Base-by-base conservation (phyloP, 805 yeast species). In the Dipodascus geniculatus region DNA sequence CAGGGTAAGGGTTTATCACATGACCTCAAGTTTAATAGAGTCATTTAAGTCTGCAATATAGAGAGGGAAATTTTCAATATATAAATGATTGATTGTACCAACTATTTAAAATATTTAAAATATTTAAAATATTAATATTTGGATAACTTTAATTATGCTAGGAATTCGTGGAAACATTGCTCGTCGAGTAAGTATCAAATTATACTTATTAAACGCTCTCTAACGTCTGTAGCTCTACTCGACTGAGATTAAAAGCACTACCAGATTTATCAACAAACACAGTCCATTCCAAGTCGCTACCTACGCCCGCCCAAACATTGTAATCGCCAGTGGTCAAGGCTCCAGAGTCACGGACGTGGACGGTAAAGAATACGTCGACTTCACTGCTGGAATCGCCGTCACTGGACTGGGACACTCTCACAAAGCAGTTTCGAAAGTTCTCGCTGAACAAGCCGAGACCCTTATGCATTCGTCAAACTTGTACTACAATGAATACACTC, bases 301-400 rank as follows among this genome's bases (percentile, higher is more conserved):
- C 8, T 69, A 69, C 35, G 58, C 71, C 28, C 64, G 71, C 3
- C 71, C 72, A 11, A 31, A 51, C n/a, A 74, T 80, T 49, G 85
- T 88, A 17, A 74, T 91, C 54, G 81, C 84, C 50, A 83, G 82
- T 56, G 99, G 96, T 35, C 69, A 80, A 60, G 96, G 96, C 19
- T 79, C 89, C n/a, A 74, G 74, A 53, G 66, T 93, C 53, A 89
- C 82, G 74, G 99, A 93, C 67, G 69, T 84, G 50, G 88, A 87
- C 61, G 84, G 85, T 56, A 67, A 68, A 50, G 77, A 83, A 65
- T 93, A 83, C 64, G 75, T 93, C 51, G 99, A 93, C 66, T 91
- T 93, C 69, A 83, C 91, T 1, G 89, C 97, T 1, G 99, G 99
- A 52, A 91, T 93, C 60, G 98, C 99, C 0, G 99, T 93, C 16